Conservation (phyloP, 257 asterid genomes). For the Penstemon eatonii region DNA sequence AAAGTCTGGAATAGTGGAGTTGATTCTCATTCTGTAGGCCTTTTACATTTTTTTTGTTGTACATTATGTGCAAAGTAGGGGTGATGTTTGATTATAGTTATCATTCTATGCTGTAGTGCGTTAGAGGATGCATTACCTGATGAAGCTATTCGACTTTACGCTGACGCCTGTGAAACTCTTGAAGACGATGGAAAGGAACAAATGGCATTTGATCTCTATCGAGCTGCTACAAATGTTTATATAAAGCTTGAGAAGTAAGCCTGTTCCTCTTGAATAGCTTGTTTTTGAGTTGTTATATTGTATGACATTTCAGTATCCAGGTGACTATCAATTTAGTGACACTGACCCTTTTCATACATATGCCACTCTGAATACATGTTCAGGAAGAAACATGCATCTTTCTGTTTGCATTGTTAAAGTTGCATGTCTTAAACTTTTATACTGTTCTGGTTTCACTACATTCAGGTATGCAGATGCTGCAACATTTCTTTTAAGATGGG, state of each 20-base stretch:
- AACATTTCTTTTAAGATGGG: constrained; percentile 61
- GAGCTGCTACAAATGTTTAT: constrained; percentile 77
- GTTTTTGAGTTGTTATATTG: neutral
- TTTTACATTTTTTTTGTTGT: neutral
- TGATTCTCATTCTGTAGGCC: too few species aligned
- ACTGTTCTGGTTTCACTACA: constrained; percentile 30
- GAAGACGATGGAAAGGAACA: constrained; percentile 98
- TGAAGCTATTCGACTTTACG: constrained; percentile 81
- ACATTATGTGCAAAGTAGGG: neutral
- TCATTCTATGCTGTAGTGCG: constrained; percentile 52
- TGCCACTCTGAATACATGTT: neutral
- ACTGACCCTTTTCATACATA: neutral
- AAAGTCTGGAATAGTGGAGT: too few species aligned
- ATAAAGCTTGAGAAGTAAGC: constrained; percentile 92
- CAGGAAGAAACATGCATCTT: neutral
- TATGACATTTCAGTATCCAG: neutral
- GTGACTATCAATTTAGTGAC: constrained; percentile 2
- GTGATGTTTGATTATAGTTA: constrained; percentile 28
- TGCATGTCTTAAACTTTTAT: constrained; percentile 12
- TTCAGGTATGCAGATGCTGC: constrained; percentile 92
- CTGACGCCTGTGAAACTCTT: constrained; percentile 73
- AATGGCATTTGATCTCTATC: constrained; percentile 95
- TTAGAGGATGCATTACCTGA: constrained; percentile 81
- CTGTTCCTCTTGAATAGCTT: constrained; percentile 4
- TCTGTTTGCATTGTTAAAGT: constrained; percentile 1